Evolutionary conservation across 768 basidiomycete genomes (phyloP), one percentile per base, ranked within the genome.

Genomic region (Leucogyrophana mollusca): DNA sequence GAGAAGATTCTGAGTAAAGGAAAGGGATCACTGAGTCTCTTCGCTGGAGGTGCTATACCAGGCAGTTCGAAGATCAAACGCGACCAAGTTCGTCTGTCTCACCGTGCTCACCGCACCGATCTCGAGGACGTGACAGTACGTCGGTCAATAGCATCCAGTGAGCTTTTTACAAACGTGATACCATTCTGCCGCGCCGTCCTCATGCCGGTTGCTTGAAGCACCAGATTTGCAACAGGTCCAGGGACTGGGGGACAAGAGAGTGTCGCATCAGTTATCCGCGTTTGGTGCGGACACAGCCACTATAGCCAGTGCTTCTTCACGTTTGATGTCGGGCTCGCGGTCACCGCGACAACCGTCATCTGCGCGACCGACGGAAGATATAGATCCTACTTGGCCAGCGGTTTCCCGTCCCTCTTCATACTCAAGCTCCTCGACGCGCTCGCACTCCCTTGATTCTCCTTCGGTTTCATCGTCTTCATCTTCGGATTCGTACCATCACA

Each of bases 401-500:
- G 18, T 47, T 41, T 45, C 43, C 38, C 41, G 34, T 36, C 35
- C 14, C 48, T 10, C 35, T 4, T 8, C 45, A 11, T 9, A 41
- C 24, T 10, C 20, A 17, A 41, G 34, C 5, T 24, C 53, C 13
- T 57, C 53, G 1, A 43, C 37, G 9, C 65, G 62, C 40, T 64
- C 64, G 4, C 40, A 41, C 18, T 62, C 63, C 13, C 51, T 60
- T 17, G 60, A 55, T 18, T 45, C 63, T 7, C 56, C 70, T n/a
- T 68, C 73, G 7, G 27, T 13, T 16, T 66, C 61, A 3, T 44
- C 46, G 1, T 3, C 34, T 24, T n/a, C n/a, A n/a, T 37, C 32
- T 6, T 22, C n/a, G 6, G 55, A 73, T 37, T 61, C 58, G 25
- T 65, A 65, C 33, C 71, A 78, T 50, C 71, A 67, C 58, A 76